Percentiles rank a stretch among this genome's conserved stretches.
These are phyloP conservation scores for Leucoagaricus sp. DNA, from an alignment of 1,284 basidiomycete species.

Conservation along the genomic window DNA sequence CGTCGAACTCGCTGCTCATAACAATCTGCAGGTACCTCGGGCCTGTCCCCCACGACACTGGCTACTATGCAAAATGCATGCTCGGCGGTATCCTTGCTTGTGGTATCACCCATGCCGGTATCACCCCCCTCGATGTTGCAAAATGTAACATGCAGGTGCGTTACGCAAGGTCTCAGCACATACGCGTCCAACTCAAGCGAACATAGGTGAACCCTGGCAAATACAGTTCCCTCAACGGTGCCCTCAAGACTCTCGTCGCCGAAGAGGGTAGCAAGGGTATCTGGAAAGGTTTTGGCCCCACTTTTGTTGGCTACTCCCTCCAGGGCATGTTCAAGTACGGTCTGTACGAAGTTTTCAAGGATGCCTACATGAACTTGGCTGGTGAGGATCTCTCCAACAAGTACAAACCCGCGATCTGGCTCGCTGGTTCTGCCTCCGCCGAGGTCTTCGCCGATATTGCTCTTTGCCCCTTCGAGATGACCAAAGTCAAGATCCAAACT, in stretches of 20 bases:
- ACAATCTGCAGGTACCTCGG: constrained; percentile 49
- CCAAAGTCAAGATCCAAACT: constrained; percentile 85
- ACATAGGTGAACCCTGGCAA: constrained; percentile 74
- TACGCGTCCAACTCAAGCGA: neutral
- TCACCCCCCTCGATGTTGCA: constrained; percentile 92
- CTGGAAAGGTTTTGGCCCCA: constrained; percentile 93
- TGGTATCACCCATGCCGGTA: constrained; percentile 91
- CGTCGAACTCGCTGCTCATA: constrained; percentile 9
- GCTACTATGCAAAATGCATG: constrained; percentile 80
- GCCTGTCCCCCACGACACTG: constrained; percentile 71
- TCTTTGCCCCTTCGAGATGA: constrained; percentile 82
- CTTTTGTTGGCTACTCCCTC: constrained; percentile 90
- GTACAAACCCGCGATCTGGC: constrained; percentile 95
- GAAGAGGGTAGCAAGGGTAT: constrained; percentile 86
- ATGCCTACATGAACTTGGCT: constrained; percentile 82
- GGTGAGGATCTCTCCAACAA: constrained; percentile 83
- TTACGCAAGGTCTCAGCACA: constrained; percentile 20
- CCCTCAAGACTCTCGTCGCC: constrained; percentile 75
- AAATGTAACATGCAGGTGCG: constrained; percentile 98
- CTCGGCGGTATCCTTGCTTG: constrained; percentile 93
- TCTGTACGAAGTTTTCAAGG: constrained; percentile 97
- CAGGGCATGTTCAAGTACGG: constrained; percentile 98
- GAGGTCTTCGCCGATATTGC: constrained; percentile 95
- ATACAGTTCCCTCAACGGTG: constrained; percentile 75
- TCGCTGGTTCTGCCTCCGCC: constrained; percentile 90